Base-by-base conservation (phyloP, 139 green algal species). In the Coelastrella sp. region DNA sequence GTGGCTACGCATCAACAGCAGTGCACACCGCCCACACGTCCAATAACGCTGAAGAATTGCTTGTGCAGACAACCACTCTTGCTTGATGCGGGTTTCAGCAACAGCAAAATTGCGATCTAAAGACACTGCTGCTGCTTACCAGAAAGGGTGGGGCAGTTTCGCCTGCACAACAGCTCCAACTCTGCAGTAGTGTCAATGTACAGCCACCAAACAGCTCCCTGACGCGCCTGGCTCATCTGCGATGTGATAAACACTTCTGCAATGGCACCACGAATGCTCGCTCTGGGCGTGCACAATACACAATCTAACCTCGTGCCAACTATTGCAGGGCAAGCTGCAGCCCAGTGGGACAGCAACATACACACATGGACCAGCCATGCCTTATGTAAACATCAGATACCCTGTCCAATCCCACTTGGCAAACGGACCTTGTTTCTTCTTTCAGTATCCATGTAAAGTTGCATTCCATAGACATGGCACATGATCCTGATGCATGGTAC, bases 401-500 rank as follows among this genome's bases (percentile, higher is more conserved):
- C 63, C 15, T 70, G 63, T 70, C 63, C 63, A 17, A 70, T 17
- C 15, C 12, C 63, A 70, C 63, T 70, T 17, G 63, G 63, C 12
- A 70, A 70, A 70, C 12, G 6, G 63, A 70, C 63, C 63, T 70
- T 70, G 63, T 70, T 65, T 65, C 78, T 83, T 83, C 78, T 83
- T 60, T 83, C 78, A 83, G 14, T 81, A 27, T 83, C 27, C 63
- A 70, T 70, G 63, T 70, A 70, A 17, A 70, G 63, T 70, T 70
- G 12, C 63, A 70, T 70, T 22, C 12, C 15, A 14, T 70, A 17
- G 63, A 60, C 78, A 60, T 83, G 78, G 14, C 78, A 83, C 78
- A 83, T 83, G 78, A 83, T 83, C 78, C 78, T 83, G 78, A 83
- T 83, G 15, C 12, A 70, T 22, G 35, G 78, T 66, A 83, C 78